These are phyloP conservation scores for Platismatia glauca DNA, from an alignment of 495 filamentous ascomycete species.

Conservation along the genomic window DNA sequence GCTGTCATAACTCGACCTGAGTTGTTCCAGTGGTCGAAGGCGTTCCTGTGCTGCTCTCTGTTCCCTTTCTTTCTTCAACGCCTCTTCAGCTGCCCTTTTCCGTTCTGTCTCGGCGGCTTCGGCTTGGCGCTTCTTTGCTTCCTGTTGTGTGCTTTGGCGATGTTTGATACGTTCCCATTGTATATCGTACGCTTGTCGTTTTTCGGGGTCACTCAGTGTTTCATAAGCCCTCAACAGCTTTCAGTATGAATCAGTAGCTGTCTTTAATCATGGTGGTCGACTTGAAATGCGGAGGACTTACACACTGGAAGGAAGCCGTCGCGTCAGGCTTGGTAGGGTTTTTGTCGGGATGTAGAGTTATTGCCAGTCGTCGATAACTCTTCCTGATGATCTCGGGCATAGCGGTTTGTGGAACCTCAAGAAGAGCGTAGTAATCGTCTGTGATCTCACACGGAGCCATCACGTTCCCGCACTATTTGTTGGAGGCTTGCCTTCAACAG, in stretches of 20 bases:
- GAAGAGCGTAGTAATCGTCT: conserved; percentile 30
- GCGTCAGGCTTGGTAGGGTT: conserved; percentile 3
- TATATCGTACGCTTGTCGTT: conserved; percentile 3
- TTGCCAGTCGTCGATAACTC: conserved; percentile 17
- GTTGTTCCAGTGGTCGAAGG: background rate
- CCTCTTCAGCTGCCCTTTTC: background rate
- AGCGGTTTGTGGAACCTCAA: conserved; percentile 28
- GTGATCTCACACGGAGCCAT: conserved; percentile 28
- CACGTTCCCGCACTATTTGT: too few species aligned
- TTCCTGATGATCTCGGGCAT: conserved; percentile 24
- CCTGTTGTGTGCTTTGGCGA: background rate
- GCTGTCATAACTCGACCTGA: background rate
- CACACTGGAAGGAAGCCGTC: conserved; percentile 13
- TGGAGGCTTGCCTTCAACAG: too few species aligned
- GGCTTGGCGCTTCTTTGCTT: background rate
- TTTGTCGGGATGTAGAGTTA: conserved; percentile 12
- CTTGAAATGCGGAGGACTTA: background rate
- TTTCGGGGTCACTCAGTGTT: conserved; percentile 24
- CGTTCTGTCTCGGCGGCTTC: conserved; percentile 1
- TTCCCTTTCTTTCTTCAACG: background rate
- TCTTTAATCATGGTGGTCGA: conserved; percentile 3
- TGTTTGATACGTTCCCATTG: conserved; percentile 3
- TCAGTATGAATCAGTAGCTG: background rate
- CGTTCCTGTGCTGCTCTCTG: background rate
- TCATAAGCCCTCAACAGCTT: conserved; percentile 31